Evolutionary conservation across 257 asterid species (phyloP), one percentile per base, ranked within the genome.

Genomic region (Mentha longifolia): DNA sequence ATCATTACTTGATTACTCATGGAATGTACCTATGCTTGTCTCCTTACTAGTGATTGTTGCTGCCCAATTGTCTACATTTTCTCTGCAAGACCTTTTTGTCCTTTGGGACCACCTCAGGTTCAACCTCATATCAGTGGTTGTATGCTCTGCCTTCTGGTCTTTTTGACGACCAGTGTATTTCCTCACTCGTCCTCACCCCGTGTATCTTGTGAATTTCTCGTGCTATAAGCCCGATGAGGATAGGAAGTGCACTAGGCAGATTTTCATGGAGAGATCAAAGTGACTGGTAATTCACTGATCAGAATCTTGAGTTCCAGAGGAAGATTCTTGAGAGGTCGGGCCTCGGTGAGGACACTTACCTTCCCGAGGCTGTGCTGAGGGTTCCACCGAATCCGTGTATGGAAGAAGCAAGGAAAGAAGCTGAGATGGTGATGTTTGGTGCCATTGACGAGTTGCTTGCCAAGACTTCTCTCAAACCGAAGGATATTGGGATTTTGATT

Each of bases 321-420:
- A 90, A 83, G 52, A 90, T 90, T 84, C 83, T 88, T n/a, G 96
- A 91, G 57, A 88, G 92, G 70, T 91, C 97, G 0, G 97, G 97
- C 19, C 92, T 90, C 15, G 95, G 97, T 1, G 97, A 90, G 76
- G 74, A 81, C 7, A 86, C 96, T 45, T 87, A 86, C 61, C 90
- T 91, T 42, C 96, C 96, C 1, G 94, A 85, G 20, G 89, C 96
- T 11, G 92, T 91, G 0, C 50, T 85, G 46, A 73, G 79, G 56
- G 87, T 91, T 11, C 97, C 96, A 0, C 92, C 97, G 0, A 88
- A 91, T 70, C 96, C 94, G 0, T 85, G 87, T 65, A 85, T 88
- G 92, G 89, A 80, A 1, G 97, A 90, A 68, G 96, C 94, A 9
- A 80, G 92, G 54, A 86, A 85, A 59, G 96, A 91, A 64, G 97